Evolutionary conservation across 140 eudicot species (phyloP), one percentile per base, ranked within the genome.

Genomic region (Anethum foeniculum): DNA sequence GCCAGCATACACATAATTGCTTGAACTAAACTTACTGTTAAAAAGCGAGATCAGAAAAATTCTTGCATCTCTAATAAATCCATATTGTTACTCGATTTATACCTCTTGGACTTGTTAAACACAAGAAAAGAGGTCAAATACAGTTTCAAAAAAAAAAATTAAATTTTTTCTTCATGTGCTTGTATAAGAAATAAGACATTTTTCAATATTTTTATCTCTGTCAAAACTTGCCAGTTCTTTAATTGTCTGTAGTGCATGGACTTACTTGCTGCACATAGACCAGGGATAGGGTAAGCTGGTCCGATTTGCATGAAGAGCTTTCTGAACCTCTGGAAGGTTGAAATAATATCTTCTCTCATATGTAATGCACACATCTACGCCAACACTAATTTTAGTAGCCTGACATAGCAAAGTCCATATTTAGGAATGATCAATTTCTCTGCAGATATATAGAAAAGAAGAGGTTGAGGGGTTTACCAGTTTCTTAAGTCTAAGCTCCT

Each of bases 281-380:
- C 99, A 95, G 23, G 77, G n/a, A 79, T 95, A 93, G 0, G 93
- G 89, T 80, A 95, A 82, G 67, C 85, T 89, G 39, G 99, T 95
- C 82, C 97, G 85, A 80, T 95, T 95, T 46, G 99, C 99, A 85
- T 95, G 99, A 43, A 95, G 91, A 71, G 99, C 99, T 48, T 81
- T 88, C 85, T 95, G 99, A 80, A 95, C 99, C 86, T 90, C 95
- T 0, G 97, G 99, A 84, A 95, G 97, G 83, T 91, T 89, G 77
- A 95, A 95, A 82, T 95, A 92, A 79, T 85, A 95, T 10, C 88
- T 85, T 74, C 97, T 81, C 86, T 95, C 99, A 15, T 64, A 76
- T 77, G 85, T 95, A 89, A 92, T 95, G 84, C 99, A 95, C 32
- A 92, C 97, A 86, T 95, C 99, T 27, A 95, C 88, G 28, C 97